Evolutionary conservation across 1,284 basidiomycete species (phyloP), one percentile per base, ranked within the genome.

Genomic region (Vanrija sp.): DNA sequence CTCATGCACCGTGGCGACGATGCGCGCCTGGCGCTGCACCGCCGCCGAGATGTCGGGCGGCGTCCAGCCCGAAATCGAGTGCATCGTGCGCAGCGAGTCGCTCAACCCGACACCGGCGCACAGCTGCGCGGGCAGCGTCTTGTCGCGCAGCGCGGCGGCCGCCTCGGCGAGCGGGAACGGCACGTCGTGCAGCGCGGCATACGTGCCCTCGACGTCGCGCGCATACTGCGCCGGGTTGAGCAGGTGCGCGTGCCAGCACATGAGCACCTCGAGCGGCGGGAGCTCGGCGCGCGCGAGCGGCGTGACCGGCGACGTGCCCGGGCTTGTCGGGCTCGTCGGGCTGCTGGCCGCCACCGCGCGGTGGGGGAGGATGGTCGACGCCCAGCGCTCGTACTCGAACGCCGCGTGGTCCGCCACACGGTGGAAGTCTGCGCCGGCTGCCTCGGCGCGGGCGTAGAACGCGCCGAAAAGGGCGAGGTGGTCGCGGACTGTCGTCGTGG

Each of bases 191-290:
- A 68, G 59, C 29, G 48, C 42, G 0, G 45, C 50, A 34, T 65
- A 68, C 5, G 46, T 57, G 12, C 57, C 60, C 4, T 58, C 54
- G 1, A 50, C 39, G 52, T 69, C 68, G 29, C 51, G 19, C 4
- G 61, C 53, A 42, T 63, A 69, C 44, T 54, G 59, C 15, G 39
- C 49, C 18, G 71, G 71, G 52, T 67, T 67, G 55, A 73, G 62
- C 50, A 68, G 62, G 54, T 71, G 67, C 3, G 66, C 57, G 58
- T 71, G 69, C 71, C 71, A 73, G 45, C 61, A 58, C 67, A 71
- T 68, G 43, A 73, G 50, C 1, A 71, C 62, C 1, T 50, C 52
- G 42, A 71, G 47, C 6, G 56, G 50, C 4, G 67, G 67, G 18
- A 68, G 52, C 52, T 65, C 60, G 19, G 45, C n/a, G 15, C 15